Percentiles rank a stretch among this genome's conserved stretches.
phyloP scores from a whole-genome alignment of 352 stramenopile species.

The Phytophthora europaea region DNA sequence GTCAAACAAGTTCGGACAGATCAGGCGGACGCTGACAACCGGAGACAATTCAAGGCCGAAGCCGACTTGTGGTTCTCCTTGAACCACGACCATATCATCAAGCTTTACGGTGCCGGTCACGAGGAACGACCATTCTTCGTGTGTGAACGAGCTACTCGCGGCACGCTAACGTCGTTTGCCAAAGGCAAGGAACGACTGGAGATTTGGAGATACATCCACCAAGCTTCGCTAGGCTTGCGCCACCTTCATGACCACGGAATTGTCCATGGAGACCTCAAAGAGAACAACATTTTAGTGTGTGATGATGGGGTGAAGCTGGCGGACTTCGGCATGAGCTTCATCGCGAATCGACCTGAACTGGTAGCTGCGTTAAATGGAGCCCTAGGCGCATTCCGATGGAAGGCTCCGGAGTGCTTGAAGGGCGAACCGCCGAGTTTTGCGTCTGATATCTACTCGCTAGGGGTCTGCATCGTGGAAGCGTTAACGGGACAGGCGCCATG shows the following conservation, averaged over 20 bases:
- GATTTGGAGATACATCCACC: conserved; percentile 3
- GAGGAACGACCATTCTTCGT: conserved; percentile 12
- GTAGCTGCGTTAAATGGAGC: not conserved
- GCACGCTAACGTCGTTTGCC: not conserved
- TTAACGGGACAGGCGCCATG: conserved; percentile 9
- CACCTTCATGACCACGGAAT: conserved; percentile 8
- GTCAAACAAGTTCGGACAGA: not conserved
- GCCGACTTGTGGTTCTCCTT: conserved; percentile 13
- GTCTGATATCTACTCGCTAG: conserved; percentile 21
- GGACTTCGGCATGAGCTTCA: conserved; percentile 2
- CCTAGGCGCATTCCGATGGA: conserved; percentile 11
- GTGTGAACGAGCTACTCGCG: not conserved
- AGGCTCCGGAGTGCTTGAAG: conserved; percentile 6
- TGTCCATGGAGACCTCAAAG: conserved; percentile 9
- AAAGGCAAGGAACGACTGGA: not conserved
- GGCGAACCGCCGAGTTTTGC: not conserved
- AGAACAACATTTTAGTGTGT: conserved; percentile 3
- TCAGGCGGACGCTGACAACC: not conserved
- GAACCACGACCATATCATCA: conserved; percentile 7
- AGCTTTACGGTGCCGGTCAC: conserved; percentile 13
- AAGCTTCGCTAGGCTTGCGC: not conserved
- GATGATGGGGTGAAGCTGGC: conserved; percentile 6
- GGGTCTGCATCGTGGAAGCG: conserved; percentile 18
- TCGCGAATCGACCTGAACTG: not conserved
- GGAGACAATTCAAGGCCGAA: not conserved